A percentile compares a stretch with the other conserved stretches of the same genome.
phyloP scores from a whole-genome alignment of 2,329 filamentous ascomycete species.

The Aspergillus amoenus region DNA sequence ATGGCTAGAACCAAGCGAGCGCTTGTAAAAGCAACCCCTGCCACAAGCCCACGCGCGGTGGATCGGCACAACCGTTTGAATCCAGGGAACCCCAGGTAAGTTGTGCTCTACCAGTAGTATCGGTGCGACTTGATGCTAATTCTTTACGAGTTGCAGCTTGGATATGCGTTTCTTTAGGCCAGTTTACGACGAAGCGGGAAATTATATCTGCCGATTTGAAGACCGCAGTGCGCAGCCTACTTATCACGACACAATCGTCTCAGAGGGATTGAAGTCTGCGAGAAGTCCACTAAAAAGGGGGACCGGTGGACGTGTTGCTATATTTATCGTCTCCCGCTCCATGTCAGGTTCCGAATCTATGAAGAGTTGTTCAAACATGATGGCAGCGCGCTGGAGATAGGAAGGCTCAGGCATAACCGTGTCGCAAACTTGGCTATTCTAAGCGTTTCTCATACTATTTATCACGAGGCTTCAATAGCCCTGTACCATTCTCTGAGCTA shows the following conservation, averaged over 20 bases:
- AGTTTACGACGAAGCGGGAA: not conserved
- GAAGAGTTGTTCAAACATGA: slow-evolving; percentile 13
- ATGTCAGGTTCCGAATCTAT: slow-evolving; percentile 16
- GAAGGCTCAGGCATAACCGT: slow-evolving; percentile 4
- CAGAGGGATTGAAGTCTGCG: slow-evolving; percentile 10
- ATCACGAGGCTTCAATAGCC: slow-evolving; percentile 20
- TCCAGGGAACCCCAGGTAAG: slow-evolving; percentile 14
- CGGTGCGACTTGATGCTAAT: not conserved
- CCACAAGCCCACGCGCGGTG: not conserved
- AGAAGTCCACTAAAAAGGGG: slow-evolving; percentile 3
- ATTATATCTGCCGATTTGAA: not conserved
- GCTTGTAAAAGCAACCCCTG: not conserved
- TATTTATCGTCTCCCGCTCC: slow-evolving; percentile 16
- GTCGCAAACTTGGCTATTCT: slow-evolving; percentile 15
- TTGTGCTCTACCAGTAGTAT: not conserved
- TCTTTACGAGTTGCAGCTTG: not conserved
- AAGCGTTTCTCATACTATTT: slow-evolving; percentile 18
- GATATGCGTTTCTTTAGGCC: slow-evolving; percentile 13
- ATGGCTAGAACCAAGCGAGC: not conserved
- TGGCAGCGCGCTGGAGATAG: slow-evolving; percentile 13
- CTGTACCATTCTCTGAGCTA: slow-evolving; percentile 18
- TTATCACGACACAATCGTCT: slow-evolving; percentile 6
- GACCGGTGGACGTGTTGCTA: slow-evolving; percentile 9
- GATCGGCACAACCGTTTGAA: slow-evolving; percentile 1
- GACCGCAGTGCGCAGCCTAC: slow-evolving; percentile 4